These are phyloP conservation scores for Xerocomus minutiporus DNA, from an alignment of 1,284 basidiomycete species.

Conservation along the genomic window DNA sequence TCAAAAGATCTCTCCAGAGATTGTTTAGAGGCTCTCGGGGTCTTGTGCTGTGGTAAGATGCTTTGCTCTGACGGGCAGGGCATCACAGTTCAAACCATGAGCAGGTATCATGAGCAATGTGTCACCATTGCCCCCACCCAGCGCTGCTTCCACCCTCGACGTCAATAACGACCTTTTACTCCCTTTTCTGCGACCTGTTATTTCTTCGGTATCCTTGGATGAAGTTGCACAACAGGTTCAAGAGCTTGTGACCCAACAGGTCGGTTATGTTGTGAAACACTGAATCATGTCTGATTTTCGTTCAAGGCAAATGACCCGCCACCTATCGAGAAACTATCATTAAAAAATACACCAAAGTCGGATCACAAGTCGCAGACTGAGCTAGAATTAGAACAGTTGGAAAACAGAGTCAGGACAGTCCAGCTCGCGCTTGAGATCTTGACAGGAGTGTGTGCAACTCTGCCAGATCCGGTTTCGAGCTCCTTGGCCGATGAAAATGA, in stretches of 20 bases:
- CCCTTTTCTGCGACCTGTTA: constrained; percentile 66
- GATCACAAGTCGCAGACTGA: constrained; percentile 72
- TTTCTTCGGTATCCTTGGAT: constrained; percentile 58
- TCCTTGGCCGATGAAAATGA: constrained; percentile 33
- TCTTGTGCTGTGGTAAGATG: constrained; percentile 66
- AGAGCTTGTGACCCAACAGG: constrained; percentile 53
- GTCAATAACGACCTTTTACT: constrained; percentile 69
- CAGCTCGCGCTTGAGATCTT: constrained; percentile 82
- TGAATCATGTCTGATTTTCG: constrained; percentile 2
- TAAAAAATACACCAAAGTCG: constrained; percentile 58
- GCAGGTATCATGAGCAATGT: constrained; percentile 75
- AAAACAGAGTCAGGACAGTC: constrained; percentile 67
- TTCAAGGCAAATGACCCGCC: constrained; percentile 44
- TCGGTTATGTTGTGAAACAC: constrained; percentile 26
- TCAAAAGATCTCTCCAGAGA: constrained; percentile 45
- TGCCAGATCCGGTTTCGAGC: constrained; percentile 64
- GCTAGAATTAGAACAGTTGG: constrained; percentile 68
- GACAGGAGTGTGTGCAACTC: constrained; percentile 81
- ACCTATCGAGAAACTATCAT: constrained; percentile 51
- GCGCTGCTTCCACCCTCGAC: constrained; percentile 59
- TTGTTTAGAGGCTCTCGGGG: constrained; percentile 51
- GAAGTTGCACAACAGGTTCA: constrained; percentile 51
- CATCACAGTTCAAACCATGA: not conserved
- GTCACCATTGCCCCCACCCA: constrained; percentile 63
- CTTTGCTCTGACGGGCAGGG: not conserved